These are phyloP conservation scores for Carallia pectinifolia DNA, from an alignment of 345 rosid genomes.

Conservation along the genomic window DNA sequence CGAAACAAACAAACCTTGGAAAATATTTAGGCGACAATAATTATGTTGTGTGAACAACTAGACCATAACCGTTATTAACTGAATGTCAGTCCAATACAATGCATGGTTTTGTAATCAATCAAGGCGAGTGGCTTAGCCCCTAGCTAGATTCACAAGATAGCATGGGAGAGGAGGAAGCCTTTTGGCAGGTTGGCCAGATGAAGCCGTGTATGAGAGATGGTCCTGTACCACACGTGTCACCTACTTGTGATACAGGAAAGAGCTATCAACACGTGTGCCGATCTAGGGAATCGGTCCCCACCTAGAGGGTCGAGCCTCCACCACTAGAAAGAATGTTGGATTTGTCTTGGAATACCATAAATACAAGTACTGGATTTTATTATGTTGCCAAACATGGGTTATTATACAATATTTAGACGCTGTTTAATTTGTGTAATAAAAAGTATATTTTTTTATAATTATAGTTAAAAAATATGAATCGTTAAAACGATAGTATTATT, in stretches of 20 bases:
- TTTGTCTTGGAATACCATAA: background rate
- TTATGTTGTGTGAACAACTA: constrained; percentile 19
- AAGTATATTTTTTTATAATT: too few species aligned
- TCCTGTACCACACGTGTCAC: constrained; percentile 19
- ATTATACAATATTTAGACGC: too few species aligned
- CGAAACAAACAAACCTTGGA: constrained; percentile 27
- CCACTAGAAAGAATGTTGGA: constrained; percentile 2
- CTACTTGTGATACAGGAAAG: background rate
- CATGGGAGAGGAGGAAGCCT: too few species aligned
- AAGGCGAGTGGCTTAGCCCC: too few species aligned
- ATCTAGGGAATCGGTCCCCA: constrained; percentile 40
- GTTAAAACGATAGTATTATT: too few species aligned
- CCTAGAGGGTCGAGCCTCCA: constrained; percentile 44
- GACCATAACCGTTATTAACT: constrained; percentile 12
- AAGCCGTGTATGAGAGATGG: too few species aligned
- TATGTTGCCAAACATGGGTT: too few species aligned
- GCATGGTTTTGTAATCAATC: background rate
- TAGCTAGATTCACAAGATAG: too few species aligned
- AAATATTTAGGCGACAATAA: too few species aligned
- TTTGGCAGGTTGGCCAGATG: too few species aligned
- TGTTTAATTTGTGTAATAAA: too few species aligned
- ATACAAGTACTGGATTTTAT: background rate
- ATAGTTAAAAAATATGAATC: too few species aligned
- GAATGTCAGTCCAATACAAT: background rate
- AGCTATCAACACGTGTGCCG: constrained; percentile 18